Evolutionary conservation across 306 rosid genomes (phyloP), one percentile per base, ranked within the genome.

Genomic region (Sophora flavescens): DNA sequence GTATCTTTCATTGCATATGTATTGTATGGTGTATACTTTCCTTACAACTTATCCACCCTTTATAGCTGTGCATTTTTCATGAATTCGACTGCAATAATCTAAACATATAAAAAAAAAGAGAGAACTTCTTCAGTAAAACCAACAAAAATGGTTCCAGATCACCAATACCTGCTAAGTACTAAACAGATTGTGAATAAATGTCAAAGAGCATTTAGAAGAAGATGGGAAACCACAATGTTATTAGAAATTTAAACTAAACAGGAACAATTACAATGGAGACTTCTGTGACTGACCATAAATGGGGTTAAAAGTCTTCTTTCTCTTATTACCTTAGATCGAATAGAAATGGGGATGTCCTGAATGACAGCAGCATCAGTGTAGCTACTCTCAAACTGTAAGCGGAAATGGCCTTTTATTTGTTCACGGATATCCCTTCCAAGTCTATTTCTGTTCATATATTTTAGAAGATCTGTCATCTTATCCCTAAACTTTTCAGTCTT

Each of bases 401-500:
- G 96, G 75, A 95, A 42, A 57, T 95, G 99, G 54, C 97, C 95
- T 81, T 92, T 92, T 73, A 95, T 91, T 86, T 95, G 99, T 66
- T 92, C 85, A 50, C 99, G 93, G 50, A 92, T 86, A 41, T 90
- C 98, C 78, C 78, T 87, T 52, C 92, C 90, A 65, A 95, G 99
- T 84, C 78, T 84, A 73, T 95, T 95, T 88, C 98, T 86, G 80
- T 95, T 95, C 93, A 91, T 92, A 81, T 90, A 95, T 81, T 82
- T 95, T 74, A 92, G 74, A 76, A 95, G 60, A 86, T 95, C 98
- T 28, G 98, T 68, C 97, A 92, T 95, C 87, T 88, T 91, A 80
- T 95, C 99, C 84, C 99, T 92, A 71, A 88, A 95, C 58, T 84
- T 91, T 77, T 81, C 99, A 35, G 99, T 95, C 86, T 95, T 92